Percentiles rank a stretch among this genome's conserved stretches.
Evolutionary conservation across 148 eudicot genomes (phyloP).

Genomic region (Rhododendron griersonianum): DNA sequence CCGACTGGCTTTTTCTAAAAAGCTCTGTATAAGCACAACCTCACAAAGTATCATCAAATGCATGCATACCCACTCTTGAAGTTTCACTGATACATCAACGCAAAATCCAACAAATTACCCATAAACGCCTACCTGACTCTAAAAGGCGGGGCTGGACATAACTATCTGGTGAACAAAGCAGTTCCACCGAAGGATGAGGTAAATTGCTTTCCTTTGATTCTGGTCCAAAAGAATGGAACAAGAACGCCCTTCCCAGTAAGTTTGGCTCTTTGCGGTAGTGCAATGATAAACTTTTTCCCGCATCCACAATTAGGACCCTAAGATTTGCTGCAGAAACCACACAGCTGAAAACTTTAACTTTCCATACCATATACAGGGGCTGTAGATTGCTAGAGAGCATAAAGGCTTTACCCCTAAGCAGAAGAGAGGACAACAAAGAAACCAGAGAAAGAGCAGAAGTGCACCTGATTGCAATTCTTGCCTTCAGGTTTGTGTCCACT

Average conservation of each 20-base stretch:
- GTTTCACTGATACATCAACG: not conserved
- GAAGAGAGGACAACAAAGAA: not conserved
- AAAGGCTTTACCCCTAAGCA: not conserved
- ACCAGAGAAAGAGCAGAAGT: not conserved
- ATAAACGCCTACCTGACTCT: not conserved
- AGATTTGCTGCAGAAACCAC: not conserved
- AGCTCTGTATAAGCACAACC: not conserved
- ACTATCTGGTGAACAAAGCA: not conserved
- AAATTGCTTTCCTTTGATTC: not conserved
- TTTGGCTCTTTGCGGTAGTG: not conserved
- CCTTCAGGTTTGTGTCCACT: not conserved
- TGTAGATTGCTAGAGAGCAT: not conserved
- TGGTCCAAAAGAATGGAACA: not conserved
- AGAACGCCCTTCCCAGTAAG: not conserved
- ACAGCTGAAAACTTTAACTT: not conserved
- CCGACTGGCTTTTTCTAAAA: not conserved
- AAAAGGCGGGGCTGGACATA: not conserved
- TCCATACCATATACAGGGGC: not conserved
- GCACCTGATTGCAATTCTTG: not conserved
- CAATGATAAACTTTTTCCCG: not conserved
- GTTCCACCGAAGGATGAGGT: not conserved
- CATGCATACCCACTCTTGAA: not conserved
- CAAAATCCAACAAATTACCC: not conserved
- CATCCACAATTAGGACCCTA: not conserved
- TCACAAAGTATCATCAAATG: not conserved